phyloP scores from a whole-genome alignment of 352 stramenopile genomes.

The Phytophthora tubulina region DNA sequence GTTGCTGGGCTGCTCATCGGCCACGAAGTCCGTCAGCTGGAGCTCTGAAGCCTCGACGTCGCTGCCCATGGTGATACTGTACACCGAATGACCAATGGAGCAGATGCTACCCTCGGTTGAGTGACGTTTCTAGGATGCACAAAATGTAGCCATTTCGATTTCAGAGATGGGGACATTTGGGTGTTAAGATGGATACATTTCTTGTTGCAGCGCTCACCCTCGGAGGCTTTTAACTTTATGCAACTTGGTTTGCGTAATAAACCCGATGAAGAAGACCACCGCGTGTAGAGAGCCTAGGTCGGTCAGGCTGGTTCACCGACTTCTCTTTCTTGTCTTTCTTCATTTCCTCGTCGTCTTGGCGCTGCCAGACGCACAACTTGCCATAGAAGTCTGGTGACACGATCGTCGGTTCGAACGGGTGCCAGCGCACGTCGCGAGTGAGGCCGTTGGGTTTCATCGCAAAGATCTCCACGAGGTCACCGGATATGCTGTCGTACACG shows the following conservation, averaged over 20 bases:
- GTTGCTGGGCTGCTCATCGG: constrained; percentile 56
- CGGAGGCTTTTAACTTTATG: background rate
- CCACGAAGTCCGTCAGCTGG: constrained; percentile 58
- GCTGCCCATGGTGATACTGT: constrained; percentile 5
- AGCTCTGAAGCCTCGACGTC: constrained; percentile 8
- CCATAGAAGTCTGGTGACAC: constrained; percentile 89
- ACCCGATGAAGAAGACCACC: too few species aligned
- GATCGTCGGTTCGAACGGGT: constrained; percentile 84
- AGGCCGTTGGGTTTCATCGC: constrained; percentile 81
- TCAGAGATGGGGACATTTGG: constrained; percentile 13
- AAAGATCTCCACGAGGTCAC: constrained; percentile 81
- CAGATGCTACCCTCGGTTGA: constrained; percentile 7
- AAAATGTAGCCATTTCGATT: constrained; percentile 26
- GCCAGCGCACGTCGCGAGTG: constrained; percentile 87
- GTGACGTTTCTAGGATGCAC: constrained; percentile 12
- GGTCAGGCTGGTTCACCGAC: background rate
- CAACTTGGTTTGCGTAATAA: background rate
- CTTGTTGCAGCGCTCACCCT: background rate
- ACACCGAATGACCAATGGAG: background rate
- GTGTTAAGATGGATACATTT: constrained; percentile 23
- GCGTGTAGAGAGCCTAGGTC: constrained; percentile 5
- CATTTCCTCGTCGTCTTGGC: constrained; percentile 46
- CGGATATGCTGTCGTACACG: constrained; percentile 82
- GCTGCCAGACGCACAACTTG: constrained; percentile 87
- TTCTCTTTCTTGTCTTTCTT: constrained; percentile 3